Conservation (phyloP, 2,329 filamentous ascomycete species). For the Arthrobotrys pseudoclavata region DNA sequence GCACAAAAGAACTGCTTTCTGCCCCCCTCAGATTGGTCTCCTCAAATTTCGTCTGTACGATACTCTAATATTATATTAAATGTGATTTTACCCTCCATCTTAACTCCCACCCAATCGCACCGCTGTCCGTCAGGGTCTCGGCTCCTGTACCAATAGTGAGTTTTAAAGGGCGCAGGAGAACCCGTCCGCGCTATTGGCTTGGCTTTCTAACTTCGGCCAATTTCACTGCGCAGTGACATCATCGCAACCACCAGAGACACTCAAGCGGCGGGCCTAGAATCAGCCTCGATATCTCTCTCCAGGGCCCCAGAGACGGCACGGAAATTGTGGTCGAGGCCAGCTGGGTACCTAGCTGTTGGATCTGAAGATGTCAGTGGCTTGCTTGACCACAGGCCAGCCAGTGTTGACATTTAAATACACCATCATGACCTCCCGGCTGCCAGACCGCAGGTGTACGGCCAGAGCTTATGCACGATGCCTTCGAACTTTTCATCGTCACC, state of each 20-base stretch:
- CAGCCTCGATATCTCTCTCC: slow-evolving; percentile 28
- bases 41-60: slow-evolving; percentile 31
- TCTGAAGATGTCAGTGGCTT: slow-evolving; percentile 27
- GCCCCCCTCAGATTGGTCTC: slow-evolving; percentile 5
- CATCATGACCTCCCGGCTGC: slow-evolving; percentile 31
- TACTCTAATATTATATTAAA: slow-evolving; percentile 30
- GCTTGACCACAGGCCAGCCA: slow-evolving; percentile 1
- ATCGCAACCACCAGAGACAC: slow-evolving; percentile 33
- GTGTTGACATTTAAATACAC: slow-evolving; percentile 33
- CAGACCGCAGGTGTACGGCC: neutral
- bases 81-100: slow-evolving; percentile 9
- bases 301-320: slow-evolving; percentile 41
- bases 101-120: slow-evolving; percentile 11
- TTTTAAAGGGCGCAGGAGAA: slow-evolving; percentile 16
- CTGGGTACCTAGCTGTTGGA: slow-evolving; percentile 21
- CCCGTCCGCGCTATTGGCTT: slow-evolving; percentile 35
- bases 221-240: slow-evolving; percentile 48
- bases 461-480: slow-evolving; percentile 12
- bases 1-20: slow-evolving; percentile 8
- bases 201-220: slow-evolving; percentile 37
- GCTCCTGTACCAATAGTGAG: slow-evolving; percentile 34
- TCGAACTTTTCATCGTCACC: slow-evolving; percentile 7
- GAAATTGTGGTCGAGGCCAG: slow-evolving; percentile 32
- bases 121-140: slow-evolving; percentile 22
- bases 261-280: slow-evolving; percentile 56